Evolutionary conservation across 2,329 filamentous ascomycete genomes (phyloP).

Genomic region (Clonostachys solani): DNA sequence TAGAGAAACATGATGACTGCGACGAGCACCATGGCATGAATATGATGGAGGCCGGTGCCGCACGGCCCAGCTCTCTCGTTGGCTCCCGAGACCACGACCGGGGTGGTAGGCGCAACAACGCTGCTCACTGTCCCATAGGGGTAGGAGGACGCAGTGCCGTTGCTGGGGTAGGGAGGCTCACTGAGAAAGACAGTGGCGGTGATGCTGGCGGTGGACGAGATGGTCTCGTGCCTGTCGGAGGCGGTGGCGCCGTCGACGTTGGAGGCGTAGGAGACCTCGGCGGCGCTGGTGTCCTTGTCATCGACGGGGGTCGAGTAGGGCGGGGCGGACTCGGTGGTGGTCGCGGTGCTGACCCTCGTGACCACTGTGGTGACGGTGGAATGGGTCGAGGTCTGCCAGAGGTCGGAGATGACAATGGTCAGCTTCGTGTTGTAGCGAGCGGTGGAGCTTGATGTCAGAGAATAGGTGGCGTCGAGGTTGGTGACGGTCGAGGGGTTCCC

Average conservation of each 20-base stretch:
- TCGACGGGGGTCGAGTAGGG: background rate
- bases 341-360: constrained; percentile 18
- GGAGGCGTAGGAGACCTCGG: background rate
- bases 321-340: constrained; percentile 7
- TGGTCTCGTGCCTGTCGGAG: background rate
- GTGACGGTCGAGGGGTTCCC: constrained; percentile 24
- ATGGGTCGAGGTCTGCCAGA: constrained; percentile 14
- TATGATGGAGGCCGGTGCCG: constrained; percentile 20
- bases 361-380: constrained; percentile 15
- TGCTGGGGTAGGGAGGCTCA: constrained; percentile 16
- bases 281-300: background rate
- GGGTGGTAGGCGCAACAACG: constrained; percentile 11
- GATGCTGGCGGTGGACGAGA: constrained; percentile 4
- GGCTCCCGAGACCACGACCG: constrained; percentile 20
- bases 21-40: constrained; percentile 28
- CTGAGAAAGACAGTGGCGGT: constrained; percentile 22
- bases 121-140: constrained; percentile 16
- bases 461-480: constrained; percentile 14
- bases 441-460: constrained; percentile 9
- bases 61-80: constrained; percentile 23
- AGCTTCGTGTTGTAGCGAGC: constrained; percentile 6
- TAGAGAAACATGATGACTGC: constrained; percentile 24
- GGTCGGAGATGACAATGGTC: constrained; percentile 21
- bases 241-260: background rate
- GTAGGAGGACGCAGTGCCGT: constrained; percentile 15